Conservation (phyloP, 257 asterid genomes). For the Solanum gandarillasii region DNA sequence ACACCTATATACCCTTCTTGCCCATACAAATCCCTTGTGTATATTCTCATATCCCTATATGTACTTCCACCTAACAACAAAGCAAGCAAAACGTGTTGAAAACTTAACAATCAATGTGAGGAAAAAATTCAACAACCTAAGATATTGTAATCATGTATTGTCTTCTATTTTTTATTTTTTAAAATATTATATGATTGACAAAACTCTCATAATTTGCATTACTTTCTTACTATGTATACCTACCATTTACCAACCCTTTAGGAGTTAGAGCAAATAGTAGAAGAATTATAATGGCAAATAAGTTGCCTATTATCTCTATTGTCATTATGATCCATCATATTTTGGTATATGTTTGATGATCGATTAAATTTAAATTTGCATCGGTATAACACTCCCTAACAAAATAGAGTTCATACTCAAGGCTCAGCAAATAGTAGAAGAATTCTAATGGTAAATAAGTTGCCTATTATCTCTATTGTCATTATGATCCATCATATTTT, state of each 20-base stretch:
- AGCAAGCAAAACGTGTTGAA: neutral
- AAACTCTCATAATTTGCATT: neutral
- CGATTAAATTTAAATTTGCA: no score
- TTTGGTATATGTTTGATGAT: no score
- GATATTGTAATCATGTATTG: neutral
- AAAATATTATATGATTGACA: neutral
- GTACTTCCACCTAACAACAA: neutral
- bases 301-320: neutral
- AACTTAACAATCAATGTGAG: neutral
- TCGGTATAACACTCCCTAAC: no score
- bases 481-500: neutral
- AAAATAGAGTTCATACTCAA: no score
- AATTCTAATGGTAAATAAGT: neutral
- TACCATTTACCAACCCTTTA: neutral
- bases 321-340: neutral
- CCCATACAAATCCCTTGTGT: neutral
- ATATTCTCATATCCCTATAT: neutral
- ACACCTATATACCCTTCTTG: neutral
- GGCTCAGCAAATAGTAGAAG: neutral
- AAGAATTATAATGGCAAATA: neutral
- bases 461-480: neutral
- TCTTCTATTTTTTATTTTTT: neutral
- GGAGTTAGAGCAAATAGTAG: neutral
- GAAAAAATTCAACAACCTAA: neutral
- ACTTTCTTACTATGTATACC: neutral